phyloP scores from a whole-genome alignment of 2,329 filamentous ascomycete genomes.

The Calonectria pteridis region DNA sequence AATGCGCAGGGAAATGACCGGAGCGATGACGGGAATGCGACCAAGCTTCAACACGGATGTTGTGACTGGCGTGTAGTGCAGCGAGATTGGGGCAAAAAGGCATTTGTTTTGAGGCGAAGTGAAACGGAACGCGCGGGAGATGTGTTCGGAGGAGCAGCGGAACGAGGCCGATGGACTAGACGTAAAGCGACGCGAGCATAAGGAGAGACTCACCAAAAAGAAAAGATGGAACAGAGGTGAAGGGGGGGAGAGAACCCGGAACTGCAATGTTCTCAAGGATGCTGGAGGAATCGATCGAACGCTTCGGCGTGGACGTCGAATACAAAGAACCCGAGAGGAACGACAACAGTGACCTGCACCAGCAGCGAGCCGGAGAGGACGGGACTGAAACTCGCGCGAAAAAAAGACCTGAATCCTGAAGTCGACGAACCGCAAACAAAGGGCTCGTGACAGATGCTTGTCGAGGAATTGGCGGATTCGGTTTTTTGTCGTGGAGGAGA shows the following conservation, averaged over 20 bases:
- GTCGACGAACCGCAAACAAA: constrained; percentile 46
- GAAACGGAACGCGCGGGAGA: not conserved
- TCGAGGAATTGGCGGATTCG: constrained; percentile 54
- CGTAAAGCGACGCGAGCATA: not conserved
- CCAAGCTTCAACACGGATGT: not conserved
- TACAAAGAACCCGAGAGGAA: constrained; percentile 30
- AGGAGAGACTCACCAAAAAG: constrained; percentile 37
- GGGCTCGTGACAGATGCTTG: constrained; percentile 50
- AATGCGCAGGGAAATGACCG: not conserved
- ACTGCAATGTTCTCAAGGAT: constrained; percentile 35
- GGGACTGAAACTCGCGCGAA: constrained; percentile 47
- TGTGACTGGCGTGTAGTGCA: not conserved
- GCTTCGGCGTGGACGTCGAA: constrained; percentile 26
- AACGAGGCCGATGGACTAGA: not conserved
- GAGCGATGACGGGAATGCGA: not conserved
- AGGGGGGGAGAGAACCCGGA: constrained; percentile 27
- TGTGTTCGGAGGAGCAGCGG: not conserved
- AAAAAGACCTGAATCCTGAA: constrained; percentile 48
- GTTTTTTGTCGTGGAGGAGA: constrained; percentile 48
- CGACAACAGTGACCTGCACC: constrained; percentile 41
- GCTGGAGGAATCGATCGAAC: constrained; percentile 24
- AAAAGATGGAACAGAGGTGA: constrained; percentile 28
- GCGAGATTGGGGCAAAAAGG: not conserved
- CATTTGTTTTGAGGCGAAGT: not conserved
- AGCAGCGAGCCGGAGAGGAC: constrained; percentile 46